These are phyloP conservation scores for Irpex sp. DNA, from an alignment of 1,284 basidiomycete genomes.

Conservation along the genomic window DNA sequence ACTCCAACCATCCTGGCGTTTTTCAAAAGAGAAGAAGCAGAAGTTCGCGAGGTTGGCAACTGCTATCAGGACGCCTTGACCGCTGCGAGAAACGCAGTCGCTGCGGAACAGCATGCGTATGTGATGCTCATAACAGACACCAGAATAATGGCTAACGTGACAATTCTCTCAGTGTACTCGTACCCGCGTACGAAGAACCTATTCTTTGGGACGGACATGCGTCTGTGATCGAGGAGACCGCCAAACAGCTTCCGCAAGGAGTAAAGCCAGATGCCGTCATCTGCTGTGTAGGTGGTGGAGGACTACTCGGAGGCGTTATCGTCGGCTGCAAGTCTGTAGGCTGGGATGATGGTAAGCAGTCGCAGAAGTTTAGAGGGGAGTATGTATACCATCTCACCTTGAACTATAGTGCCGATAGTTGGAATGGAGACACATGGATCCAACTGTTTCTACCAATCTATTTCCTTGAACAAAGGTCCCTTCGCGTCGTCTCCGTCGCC, in stretches of 20 bases:
- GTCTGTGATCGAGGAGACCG: conserved; percentile 62
- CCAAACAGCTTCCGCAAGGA: conserved; percentile 37
- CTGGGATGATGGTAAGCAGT: conserved; percentile 57
- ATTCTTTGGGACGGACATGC: conserved; percentile 68
- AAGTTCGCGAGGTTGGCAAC: conserved; percentile 47
- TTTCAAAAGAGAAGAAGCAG: conserved; percentile 47
- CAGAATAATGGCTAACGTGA: background rate
- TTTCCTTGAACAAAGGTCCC: conserved; percentile 47
- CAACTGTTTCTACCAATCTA: conserved; percentile 67
- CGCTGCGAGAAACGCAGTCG: conserved; percentile 40
- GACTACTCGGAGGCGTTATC: conserved; percentile 64
- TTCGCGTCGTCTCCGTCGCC: conserved; percentile 18
- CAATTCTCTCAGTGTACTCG: conserved; percentile 41
- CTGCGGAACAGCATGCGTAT: conserved; percentile 46
- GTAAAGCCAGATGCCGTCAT: conserved; percentile 63
- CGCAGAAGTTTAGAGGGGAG: too few species aligned
- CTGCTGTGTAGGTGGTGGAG: conserved; percentile 71
- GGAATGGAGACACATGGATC: conserved; percentile 65
- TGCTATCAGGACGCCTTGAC: conserved; percentile 52
- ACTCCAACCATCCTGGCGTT: conserved; percentile 41
- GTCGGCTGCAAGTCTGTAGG: conserved; percentile 51
- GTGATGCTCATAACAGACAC: conserved; percentile 18
- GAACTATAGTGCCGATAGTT: conserved; percentile 50
- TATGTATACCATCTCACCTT: background rate
- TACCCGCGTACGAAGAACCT: conserved; percentile 65